phyloP scores from a whole-genome alignment of 2,329 filamentous ascomycete genomes.

The Botrytis elliptica region DNA sequence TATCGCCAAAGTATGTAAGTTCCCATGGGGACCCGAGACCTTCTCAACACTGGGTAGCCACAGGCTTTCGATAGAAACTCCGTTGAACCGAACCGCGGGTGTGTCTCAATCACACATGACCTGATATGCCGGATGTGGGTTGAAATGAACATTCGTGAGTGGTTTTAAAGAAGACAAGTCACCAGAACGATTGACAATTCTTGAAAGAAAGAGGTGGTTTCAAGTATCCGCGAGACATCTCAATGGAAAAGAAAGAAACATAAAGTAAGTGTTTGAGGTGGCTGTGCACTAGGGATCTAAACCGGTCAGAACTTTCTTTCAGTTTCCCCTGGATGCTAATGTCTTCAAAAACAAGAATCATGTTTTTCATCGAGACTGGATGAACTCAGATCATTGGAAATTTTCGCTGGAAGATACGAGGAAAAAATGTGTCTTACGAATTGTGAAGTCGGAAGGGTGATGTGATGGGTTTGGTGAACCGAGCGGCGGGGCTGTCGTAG shows the following conservation, averaged over 20 bases:
- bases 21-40: conserved; percentile 1
- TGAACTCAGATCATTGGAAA: neutral
- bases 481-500: conserved; percentile 1
- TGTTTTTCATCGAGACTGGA: neutral
- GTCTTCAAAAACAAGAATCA: neutral
- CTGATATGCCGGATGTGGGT: neutral
- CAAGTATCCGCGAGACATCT: conserved; percentile 10
- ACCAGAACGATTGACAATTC: neutral
- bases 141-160: neutral
- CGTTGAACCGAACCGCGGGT: neutral
- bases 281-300: neutral
- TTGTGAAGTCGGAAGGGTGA: neutral
- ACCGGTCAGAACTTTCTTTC: conserved; percentile 3
- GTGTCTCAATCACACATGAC: neutral
- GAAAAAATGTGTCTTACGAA: neutral
- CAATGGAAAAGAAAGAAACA: neutral
- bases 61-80: neutral
- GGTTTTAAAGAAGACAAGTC: neutral
- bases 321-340: neutral
- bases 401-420: neutral
- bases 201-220: neutral
- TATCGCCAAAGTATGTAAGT: neutral
- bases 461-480: neutral
- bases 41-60: neutral
- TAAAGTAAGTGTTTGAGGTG: neutral